A percentile compares a stretch with the other conserved stretches of the same genome.
Conservation (phyloP, 2,329 filamentous ascomycete genomes). For the Pseudocercospora macadamiae region DNA sequence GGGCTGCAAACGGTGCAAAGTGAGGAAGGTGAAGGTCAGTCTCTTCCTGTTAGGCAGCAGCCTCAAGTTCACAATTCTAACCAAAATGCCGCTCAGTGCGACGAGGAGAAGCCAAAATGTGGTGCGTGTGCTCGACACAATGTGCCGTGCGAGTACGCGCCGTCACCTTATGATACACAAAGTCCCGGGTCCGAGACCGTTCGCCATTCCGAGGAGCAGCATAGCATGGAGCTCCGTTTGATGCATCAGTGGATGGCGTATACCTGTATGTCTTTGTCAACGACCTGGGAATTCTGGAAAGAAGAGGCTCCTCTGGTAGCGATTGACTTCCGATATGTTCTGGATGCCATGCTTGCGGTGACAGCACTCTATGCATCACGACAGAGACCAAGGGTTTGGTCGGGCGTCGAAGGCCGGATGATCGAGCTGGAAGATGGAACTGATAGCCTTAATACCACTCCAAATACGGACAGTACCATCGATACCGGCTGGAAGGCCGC, state of each 20-base stretch:
- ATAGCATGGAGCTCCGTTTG: constrained; percentile 18
- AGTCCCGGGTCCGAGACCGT: constrained; percentile 10
- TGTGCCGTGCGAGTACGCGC: constrained; percentile 28
- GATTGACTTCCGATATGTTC: constrained; percentile 25
- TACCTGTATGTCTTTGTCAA: constrained; percentile 20
- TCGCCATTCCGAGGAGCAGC: constrained; percentile 11
- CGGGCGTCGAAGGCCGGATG: constrained; percentile 25
- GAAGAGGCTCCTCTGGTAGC: constrained; percentile 29
- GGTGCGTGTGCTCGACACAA: constrained; percentile 27
- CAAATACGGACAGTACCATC: not conserved
- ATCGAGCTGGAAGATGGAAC: constrained; percentile 7
- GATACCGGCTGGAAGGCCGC: constrained; percentile 14
- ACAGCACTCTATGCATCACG: constrained; percentile 28
- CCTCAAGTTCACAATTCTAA: not conserved
- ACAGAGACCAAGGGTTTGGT: constrained; percentile 25
- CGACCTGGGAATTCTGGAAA: constrained; percentile 30
- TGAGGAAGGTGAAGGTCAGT: constrained; percentile 26
- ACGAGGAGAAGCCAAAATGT: constrained; percentile 28
- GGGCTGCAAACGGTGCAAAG: constrained; percentile 29
- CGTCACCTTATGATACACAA: constrained; percentile 14
- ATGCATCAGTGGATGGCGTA: constrained; percentile 26
- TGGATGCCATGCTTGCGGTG: constrained; percentile 29
- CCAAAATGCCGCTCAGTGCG: no score
- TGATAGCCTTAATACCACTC: not conserved
- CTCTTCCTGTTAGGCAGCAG: not conserved